Percentiles rank a stretch among this genome's conserved stretches.
These are phyloP conservation scores for Fusarium multiceps DNA, from an alignment of 2,329 filamentous ascomycete genomes.

Conservation along the genomic window DNA sequence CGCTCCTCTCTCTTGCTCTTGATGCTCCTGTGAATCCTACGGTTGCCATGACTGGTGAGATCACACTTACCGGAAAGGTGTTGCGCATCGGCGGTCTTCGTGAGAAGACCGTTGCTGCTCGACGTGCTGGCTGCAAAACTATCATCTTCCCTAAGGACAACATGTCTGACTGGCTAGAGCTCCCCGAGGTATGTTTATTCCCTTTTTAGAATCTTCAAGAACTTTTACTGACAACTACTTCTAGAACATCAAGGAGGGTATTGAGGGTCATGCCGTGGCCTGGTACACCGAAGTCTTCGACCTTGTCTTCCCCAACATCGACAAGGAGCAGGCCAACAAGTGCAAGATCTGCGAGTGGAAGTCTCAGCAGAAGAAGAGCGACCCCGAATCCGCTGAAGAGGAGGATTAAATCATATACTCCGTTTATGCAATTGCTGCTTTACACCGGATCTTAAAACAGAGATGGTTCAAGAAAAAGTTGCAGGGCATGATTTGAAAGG, in stretches of 20 bases:
- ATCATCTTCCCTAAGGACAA: conserved; percentile 97
- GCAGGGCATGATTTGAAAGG: conserved; percentile 40
- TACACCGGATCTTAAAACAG: not conserved
- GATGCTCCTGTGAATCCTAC: conserved; percentile 83
- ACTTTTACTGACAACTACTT: conserved; percentile 23
- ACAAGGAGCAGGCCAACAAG: conserved; percentile 77
- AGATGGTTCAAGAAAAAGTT: conserved; percentile 1
- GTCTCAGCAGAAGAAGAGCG: conserved; percentile 57
- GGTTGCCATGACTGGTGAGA: conserved; percentile 96
- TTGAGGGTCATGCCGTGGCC: conserved; percentile 88
- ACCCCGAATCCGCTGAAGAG: conserved; percentile 51
- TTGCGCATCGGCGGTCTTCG: conserved; percentile 91
- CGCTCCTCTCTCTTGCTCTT: conserved; percentile 84
- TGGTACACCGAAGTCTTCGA: conserved; percentile 97
- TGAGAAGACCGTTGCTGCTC: conserved; percentile 97
- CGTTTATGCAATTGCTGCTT: conserved; percentile 2
- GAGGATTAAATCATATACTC: conserved; percentile 47
- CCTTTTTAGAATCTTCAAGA: no score
- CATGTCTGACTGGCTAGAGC: conserved; percentile 94
- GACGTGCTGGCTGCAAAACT: conserved; percentile 90
- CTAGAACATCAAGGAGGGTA: conserved; percentile 97
- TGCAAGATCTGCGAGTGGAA: conserved; percentile 73
- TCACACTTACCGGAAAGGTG: conserved; percentile 97
- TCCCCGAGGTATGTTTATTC: conserved; percentile 82
- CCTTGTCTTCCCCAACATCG: conserved; percentile 85